phyloP scores from a whole-genome alignment of 2,329 filamentous ascomycete genomes.

The Fusarium cyanostomum region DNA sequence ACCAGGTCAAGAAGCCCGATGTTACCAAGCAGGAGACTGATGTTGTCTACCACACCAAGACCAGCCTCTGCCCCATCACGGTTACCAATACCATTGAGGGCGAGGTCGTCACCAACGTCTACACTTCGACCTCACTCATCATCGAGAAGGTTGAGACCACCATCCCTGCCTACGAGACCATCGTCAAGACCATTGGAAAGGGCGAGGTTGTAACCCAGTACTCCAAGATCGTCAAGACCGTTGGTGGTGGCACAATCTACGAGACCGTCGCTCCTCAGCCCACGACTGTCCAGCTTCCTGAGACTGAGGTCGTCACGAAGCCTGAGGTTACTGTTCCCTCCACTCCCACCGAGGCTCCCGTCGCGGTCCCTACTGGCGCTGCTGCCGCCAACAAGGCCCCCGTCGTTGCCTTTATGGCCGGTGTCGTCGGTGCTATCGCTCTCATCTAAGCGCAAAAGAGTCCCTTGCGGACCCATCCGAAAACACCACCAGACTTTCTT shows the following conservation, averaged over 20 bases:
- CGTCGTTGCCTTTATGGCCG: conserved; percentile 50
- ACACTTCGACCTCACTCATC: conserved; percentile 40
- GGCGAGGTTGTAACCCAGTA: conserved; percentile 39
- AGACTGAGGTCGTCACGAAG: conserved; percentile 37
- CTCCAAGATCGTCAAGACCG: conserved; percentile 40
- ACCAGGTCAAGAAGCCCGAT: conserved; percentile 52
- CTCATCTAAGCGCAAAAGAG: conserved; percentile 44
- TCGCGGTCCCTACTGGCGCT: conserved; percentile 42
- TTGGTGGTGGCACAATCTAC: conserved; percentile 40
- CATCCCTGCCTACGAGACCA: conserved; percentile 44
- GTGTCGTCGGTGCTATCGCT: conserved; percentile 50
- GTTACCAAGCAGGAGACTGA: conserved; percentile 46
- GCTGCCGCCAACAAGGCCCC: conserved; percentile 48
- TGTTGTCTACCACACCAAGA: conserved; percentile 53
- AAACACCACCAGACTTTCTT: conserved; percentile 14
- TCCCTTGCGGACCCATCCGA: background rate
- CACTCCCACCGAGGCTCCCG: conserved; percentile 33
- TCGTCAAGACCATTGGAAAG: conserved; percentile 36
- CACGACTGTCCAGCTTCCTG: conserved; percentile 39
- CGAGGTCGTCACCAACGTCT: conserved; percentile 37
- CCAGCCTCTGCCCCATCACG: conserved; percentile 55
- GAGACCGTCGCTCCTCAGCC: conserved; percentile 47
- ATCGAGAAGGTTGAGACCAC: conserved; percentile 53
- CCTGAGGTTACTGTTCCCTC: conserved; percentile 36
- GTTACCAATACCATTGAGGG: conserved; percentile 47